A percentile compares a stretch with the other conserved stretches of the same genome.
Conservation (phyloP, 164 flowering plant species). For the Macadamia integrifolia region DNA sequence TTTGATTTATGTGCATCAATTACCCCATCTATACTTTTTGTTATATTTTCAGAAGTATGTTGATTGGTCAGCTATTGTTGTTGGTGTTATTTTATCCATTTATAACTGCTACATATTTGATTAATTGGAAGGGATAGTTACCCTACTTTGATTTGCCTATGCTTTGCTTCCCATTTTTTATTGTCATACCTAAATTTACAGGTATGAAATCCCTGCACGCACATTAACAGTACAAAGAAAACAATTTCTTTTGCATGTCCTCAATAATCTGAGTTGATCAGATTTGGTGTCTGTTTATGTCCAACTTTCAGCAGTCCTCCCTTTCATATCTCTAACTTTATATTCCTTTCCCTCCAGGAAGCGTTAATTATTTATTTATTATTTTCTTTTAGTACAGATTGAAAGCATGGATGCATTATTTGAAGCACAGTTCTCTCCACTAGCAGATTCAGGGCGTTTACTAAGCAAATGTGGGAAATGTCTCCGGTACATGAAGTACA, state of each 20-base stretch:
- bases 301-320: not conserved
- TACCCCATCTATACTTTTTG: no score
- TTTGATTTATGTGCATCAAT: no score
- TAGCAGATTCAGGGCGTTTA: slow-evolving; percentile 81
- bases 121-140: no score
- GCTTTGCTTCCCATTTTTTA: no score
- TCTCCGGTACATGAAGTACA: slow-evolving; percentile 84
- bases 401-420: slow-evolving; percentile 89
- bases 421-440: slow-evolving; percentile 95
- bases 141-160: no score
- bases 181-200: no score
- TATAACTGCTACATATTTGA: no score
- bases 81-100: no score
- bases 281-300: no score
- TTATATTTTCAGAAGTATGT: no score
- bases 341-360: not conserved
- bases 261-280: not conserved
- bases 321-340: not conserved
- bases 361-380: not conserved
- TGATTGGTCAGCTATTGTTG: no score
- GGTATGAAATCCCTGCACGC: no score
- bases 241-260: not conserved
- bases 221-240: not conserved
- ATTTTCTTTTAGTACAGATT: slow-evolving; percentile 47
- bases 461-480: slow-evolving; percentile 98